Evolutionary conservation across 2,329 filamentous ascomycete genomes (phyloP).

Genomic region (Chaetomium globosum): DNA sequence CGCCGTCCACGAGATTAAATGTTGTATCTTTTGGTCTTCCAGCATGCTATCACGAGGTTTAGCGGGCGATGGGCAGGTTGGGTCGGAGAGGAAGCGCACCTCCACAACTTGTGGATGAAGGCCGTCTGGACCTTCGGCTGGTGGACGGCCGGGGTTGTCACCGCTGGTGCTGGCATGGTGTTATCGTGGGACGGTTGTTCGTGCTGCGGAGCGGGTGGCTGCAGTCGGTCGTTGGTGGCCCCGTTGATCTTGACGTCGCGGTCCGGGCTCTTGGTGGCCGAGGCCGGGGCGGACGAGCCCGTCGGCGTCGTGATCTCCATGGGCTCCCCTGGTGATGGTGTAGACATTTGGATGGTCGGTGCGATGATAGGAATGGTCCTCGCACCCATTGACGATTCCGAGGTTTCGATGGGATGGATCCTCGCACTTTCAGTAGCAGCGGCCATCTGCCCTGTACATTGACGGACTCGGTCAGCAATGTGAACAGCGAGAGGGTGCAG

Average conservation of each 20-base stretch:
- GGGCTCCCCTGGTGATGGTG: slow-evolving; percentile 59
- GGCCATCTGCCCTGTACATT: slow-evolving; percentile 52
- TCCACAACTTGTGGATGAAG: slow-evolving; percentile 99
- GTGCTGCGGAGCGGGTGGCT: slow-evolving; percentile 39
- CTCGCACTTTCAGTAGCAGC: slow-evolving; percentile 55
- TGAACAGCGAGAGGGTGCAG: slow-evolving; percentile 18
- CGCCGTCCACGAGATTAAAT: slow-evolving; percentile 94
- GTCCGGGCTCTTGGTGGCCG: slow-evolving; percentile 51
- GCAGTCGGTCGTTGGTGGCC: slow-evolving; percentile 33
- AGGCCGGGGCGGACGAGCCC: slow-evolving; percentile 49
- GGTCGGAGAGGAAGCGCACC: slow-evolving; percentile 60
- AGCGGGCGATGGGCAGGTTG: slow-evolving; percentile 28
- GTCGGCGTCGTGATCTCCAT: slow-evolving; percentile 64
- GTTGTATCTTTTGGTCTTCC: slow-evolving; percentile 88
- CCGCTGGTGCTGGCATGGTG: slow-evolving; percentile 55
- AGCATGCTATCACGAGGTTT: slow-evolving; percentile 71
- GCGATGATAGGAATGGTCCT: slow-evolving; percentile 61
- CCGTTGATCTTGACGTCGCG: slow-evolving; percentile 39
- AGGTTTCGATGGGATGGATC: slow-evolving; percentile 47
- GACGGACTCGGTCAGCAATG: slow-evolving; percentile 30
- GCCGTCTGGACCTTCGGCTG: slow-evolving; percentile 98
- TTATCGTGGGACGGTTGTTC: slow-evolving; percentile 45
- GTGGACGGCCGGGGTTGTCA: slow-evolving; percentile 75
- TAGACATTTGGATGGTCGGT: slow-evolving; percentile 61
- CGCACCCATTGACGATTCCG: slow-evolving; percentile 52